Evolutionary conservation across 345 rosid genomes (phyloP), one percentile per base, ranked within the genome.

Genomic region (Salix dunnii): DNA sequence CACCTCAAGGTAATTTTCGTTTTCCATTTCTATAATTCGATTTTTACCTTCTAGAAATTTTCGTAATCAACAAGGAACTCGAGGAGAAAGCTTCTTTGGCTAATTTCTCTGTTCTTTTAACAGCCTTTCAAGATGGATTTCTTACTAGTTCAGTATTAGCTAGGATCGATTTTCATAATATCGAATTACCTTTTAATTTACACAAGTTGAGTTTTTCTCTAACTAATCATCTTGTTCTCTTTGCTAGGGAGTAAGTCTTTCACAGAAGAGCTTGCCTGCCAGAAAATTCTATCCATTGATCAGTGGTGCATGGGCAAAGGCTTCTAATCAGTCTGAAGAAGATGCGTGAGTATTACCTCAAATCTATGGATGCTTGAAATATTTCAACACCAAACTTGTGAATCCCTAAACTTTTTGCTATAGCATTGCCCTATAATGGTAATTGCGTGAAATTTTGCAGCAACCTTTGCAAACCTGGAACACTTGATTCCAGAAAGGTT

Each of bases 401-500:
- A 53, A 53, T 21, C 60, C 60, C 10, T 55, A 55, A 55, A 4
- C 62, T 55, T 55, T 55, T 55, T 49, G 55, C 55, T 49, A 5
- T 49, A 20, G 58, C 58, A 20, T 51, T 51, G 58, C 17, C 58
- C n/a, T 51, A 17, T 18, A n/a, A 21, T 40, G 18, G n/a, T 67
- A 21, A 7, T 55, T 18, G 21, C 31, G 3, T 13, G 25, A 13
- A 28, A 31, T 72, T 3, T 68, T 74, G 63, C 68, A 77, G 81
- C 11, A 11, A 40, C 27, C 69, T 69, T 31, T 77, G 84, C 40
- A 7, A 4, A 61, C 31, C 65, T 36, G 84, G 78, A 60, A 65
- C 86, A 46, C 82, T 93, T 40, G 94, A 93, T 78, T 86, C 89
- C 0, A 18, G 42, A 73, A 90, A 84, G 81, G 94, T 78, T 10